Evolutionary conservation across 768 basidiomycete species (phyloP).

Genomic region (Hirschioporus abietinus): DNA sequence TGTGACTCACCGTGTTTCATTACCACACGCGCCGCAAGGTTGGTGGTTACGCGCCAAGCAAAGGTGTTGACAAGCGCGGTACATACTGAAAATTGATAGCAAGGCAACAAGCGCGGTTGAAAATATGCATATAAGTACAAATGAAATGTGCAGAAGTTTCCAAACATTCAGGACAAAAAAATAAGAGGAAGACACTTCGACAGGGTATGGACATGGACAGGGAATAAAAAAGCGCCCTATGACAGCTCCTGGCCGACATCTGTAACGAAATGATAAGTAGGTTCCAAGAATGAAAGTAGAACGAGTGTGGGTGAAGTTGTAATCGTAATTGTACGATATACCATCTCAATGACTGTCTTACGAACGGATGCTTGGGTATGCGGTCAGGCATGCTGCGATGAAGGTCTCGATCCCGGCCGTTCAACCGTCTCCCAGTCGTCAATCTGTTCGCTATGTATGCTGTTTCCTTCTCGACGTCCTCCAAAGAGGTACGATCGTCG

Average conservation of each 20-base stretch:
- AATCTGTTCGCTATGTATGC: slow-evolving; percentile 19
- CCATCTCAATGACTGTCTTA: too few species aligned
- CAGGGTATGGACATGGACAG: background rate
- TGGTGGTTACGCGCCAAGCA: too few species aligned
- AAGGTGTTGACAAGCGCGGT: too few species aligned
- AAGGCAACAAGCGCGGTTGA: background rate
- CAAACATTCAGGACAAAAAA: too few species aligned
- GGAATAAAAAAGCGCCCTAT: background rate
- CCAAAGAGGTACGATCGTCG: slow-evolving; percentile 10
- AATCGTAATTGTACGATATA: too few species aligned
- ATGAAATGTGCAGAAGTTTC: background rate
- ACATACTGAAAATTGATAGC: too few species aligned
- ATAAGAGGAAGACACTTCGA: background rate
- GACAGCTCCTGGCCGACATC: background rate
- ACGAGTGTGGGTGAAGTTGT: background rate
- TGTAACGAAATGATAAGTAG: background rate
- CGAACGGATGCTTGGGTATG: background rate
- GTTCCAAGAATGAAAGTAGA: background rate
- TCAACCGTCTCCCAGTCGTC: slow-evolving; percentile 46
- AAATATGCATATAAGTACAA: background rate
- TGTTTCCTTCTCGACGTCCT: slow-evolving; percentile 11
- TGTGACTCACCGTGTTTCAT: background rate
- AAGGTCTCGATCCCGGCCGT: slow-evolving; percentile 9
- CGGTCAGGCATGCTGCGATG: background rate
- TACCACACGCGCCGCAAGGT: too few species aligned